Evolutionary conservation across 2,329 filamentous ascomycete species (phyloP).

Genomic region (Didymella pinodella): DNA sequence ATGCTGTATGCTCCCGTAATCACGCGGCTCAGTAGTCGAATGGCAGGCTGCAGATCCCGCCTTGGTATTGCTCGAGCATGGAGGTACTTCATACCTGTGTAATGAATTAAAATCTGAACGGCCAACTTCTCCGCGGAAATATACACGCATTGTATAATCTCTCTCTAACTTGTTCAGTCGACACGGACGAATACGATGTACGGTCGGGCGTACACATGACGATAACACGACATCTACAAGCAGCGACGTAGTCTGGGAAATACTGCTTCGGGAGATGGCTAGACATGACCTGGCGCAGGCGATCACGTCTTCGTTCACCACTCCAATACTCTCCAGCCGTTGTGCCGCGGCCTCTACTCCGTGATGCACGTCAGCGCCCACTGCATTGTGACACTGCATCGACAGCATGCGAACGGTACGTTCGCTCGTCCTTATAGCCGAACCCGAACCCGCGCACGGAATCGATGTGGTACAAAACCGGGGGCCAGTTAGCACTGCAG

Average conservation of each 20-base stretch:
- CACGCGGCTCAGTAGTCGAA: neutral
- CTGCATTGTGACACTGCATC: conserved; percentile 21
- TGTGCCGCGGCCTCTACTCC: conserved; percentile 1
- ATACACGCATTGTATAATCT: too few species aligned
- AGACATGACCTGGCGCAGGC: neutral
- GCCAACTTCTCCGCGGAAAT: neutral
- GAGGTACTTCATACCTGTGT: neutral
- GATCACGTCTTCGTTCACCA: neutral
- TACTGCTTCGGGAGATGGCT: neutral
- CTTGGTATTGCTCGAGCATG: neutral
- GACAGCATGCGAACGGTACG: conserved; percentile 22
- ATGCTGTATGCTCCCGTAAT: neutral
- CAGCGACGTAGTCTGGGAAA: neutral
- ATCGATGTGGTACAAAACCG: neutral
- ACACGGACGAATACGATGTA: neutral
- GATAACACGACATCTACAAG: neutral
- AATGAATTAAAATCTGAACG: neutral
- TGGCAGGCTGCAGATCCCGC: neutral
- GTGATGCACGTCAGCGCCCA: conserved; percentile 14
- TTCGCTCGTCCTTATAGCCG: conserved; percentile 11
- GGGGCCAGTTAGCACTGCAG: conserved; percentile 9
- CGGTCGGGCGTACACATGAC: neutral
- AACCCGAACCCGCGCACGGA: neutral
- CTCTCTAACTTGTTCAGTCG: neutral
- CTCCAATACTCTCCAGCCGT: neutral